phyloP scores from a whole-genome alignment of 768 basidiomycete genomes.

The Mycena galopus region DNA sequence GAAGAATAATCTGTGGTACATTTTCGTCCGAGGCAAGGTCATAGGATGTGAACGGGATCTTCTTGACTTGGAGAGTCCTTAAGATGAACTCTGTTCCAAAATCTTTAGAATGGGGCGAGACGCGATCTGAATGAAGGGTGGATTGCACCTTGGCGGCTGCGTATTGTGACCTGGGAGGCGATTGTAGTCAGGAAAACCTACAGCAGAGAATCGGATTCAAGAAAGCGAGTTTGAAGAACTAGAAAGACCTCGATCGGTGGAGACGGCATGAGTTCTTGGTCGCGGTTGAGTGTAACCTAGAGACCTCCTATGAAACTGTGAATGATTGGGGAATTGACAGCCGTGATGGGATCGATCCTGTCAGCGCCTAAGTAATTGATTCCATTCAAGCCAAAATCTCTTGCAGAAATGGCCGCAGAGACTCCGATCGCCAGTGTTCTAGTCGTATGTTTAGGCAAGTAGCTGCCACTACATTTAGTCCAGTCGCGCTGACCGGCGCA shows the following conservation, averaged over 20 bases:
- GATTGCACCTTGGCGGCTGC: conserved; percentile 80
- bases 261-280: conserved; percentile 67
- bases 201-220: neutral
- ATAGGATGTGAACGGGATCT: conserved; percentile 84
- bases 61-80: conserved; percentile 85
- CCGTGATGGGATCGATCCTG: conserved; percentile 11
- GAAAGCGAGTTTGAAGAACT: neutral
- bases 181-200: conserved; percentile 76
- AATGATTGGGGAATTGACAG: neutral
- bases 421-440: conserved; percentile 65
- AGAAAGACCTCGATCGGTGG: conserved; percentile 74
- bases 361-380: neutral
- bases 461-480: neutral
- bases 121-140: neutral
- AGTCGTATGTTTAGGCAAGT: conserved; percentile 75
- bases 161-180: conserved; percentile 80
- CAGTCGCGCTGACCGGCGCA: conserved; percentile 28
- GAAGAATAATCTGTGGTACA: neutral
- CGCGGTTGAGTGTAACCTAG: neutral
- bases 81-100: conserved; percentile 77
- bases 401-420: conserved; percentile 42
- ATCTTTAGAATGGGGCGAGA: neutral
- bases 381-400: conserved; percentile 6
- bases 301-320: neutral
- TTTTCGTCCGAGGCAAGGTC: conserved; percentile 86